Evolutionary conservation across 345 rosid species (phyloP).

Genomic region (Erysimum cheiranthoides): DNA sequence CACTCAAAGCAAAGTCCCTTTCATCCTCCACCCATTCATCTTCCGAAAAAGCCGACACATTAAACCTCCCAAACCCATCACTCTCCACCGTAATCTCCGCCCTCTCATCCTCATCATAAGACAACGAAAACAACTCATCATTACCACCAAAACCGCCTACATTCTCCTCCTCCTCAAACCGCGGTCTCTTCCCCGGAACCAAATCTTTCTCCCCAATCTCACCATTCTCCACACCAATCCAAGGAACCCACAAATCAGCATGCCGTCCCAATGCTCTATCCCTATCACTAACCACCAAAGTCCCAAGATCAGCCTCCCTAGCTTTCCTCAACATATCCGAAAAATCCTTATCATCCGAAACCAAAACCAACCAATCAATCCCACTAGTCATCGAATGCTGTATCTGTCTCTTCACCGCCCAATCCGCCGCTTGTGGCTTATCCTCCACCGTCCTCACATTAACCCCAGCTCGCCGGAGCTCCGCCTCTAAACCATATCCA

Average conservation of each 20-base stretch:
- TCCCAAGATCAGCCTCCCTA: conserved; percentile 74
- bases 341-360: conserved; percentile 89
- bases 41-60: conserved; percentile 71
- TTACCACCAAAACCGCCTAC: conserved; percentile 42
- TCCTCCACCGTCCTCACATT: conserved; percentile 84
- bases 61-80: conserved; percentile 55
- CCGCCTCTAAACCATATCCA: conserved; percentile 78
- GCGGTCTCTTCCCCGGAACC: conserved; percentile 57
- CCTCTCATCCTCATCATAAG: conserved; percentile 53
- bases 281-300: conserved; percentile 79
- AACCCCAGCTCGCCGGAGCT: conserved; percentile 83
- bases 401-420: conserved; percentile 96
- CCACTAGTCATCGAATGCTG: conserved; percentile 88
- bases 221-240: conserved; percentile 84
- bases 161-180: conserved; percentile 41
- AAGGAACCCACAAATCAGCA: conserved; percentile 92
- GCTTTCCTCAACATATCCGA: conserved; percentile 79
- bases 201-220: conserved; percentile 72
- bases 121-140: conserved; percentile 55
- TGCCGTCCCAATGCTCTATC: conserved; percentile 71
- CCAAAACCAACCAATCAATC: conserved; percentile 83
- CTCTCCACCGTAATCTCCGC: conserved; percentile 56
- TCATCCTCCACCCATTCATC: conserved; percentile 66
- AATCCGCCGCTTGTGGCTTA: conserved; percentile 96
- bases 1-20: conserved; percentile 49